Evolutionary conservation across 352 stramenopile genomes (phyloP), one percentile per base, ranked within the genome.

Genomic region (Aphanomyces euteiches): DNA sequence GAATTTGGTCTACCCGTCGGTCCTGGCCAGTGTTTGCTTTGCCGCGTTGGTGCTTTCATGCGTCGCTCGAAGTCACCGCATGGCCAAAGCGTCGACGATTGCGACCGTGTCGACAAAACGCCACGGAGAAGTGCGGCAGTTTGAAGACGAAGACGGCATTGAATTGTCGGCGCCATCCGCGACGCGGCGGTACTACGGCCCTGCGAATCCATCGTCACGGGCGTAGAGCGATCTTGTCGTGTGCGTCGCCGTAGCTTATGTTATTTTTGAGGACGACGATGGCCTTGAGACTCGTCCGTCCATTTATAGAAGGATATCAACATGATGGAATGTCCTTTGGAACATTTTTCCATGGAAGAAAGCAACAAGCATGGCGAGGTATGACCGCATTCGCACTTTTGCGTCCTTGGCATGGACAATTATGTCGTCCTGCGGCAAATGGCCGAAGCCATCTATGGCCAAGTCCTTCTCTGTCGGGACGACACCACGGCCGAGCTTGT

Each of bases 381-480:
- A 28, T 28, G 1, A 28, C 2, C 28, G 28, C 28, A 28, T 28
- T 28, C 28, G 28, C 28, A 28, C 28, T 28, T 28, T 2, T 28
- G 28, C 28, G 28, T 28, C 28, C 28, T 28, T 28, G 28, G 28
- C 43, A 73, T 73, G 68, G 68, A 73, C 5, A 13, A 67, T 1
- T 73, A 72, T 36, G 7, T 17, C 4, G 57, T 73, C 8, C 47
- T 73, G 13, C 19, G 53, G 56, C 64, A 34, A 5, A 54, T 94
- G 56, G 83, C 85, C 34, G 72, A 78, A 1, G 85, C 87, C 68
- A 82, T 94, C 47, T 94, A 89, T 61, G 87, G 87, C 13, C 70
- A 77, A 68, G 83, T 94, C 53, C 73, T 85, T 34, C 82, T 84
- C 71, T 89, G 81, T 72, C 80, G 80, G 13, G 74, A 92, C 73